A percentile compares a stretch with the other conserved stretches of the same genome.
These are phyloP conservation scores for Moricandia arvensis DNA, from an alignment of 345 rosid genomes.

Conservation along the genomic window DNA sequence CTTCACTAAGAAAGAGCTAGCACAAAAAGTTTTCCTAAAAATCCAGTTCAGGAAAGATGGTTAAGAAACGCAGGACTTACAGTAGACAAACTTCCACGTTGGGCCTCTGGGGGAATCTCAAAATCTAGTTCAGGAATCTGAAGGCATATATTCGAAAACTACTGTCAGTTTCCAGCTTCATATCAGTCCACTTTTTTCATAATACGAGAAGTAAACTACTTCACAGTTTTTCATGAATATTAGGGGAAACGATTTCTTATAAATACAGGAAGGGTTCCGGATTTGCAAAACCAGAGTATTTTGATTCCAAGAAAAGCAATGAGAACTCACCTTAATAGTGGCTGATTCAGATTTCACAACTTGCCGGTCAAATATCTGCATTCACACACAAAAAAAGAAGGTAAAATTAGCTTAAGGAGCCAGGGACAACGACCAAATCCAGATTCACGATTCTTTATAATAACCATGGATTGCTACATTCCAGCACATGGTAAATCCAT, in stretches of 20 bases:
- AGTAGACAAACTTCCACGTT: slow-evolving; percentile 86
- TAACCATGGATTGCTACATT: neutral
- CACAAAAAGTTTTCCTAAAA: neutral
- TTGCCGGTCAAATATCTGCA: slow-evolving; percentile 78
- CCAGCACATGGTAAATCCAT: neutral
- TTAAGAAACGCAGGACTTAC: slow-evolving; percentile 40
- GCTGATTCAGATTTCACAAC: slow-evolving; percentile 56
- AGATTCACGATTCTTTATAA: neutral
- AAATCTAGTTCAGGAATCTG: slow-evolving; percentile 94
- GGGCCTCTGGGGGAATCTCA: slow-evolving; percentile 98
- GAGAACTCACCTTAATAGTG: slow-evolving; percentile 61
- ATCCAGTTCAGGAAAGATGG: too few species aligned
- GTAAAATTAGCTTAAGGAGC: neutral
- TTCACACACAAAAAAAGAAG: neutral
- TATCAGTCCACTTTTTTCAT: neutral
- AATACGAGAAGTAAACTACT: neutral
- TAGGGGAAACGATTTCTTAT: neutral
- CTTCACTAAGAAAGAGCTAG: neutral
- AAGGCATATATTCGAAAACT: slow-evolving; percentile 2
- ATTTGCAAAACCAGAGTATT: neutral
- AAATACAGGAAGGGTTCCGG: neutral
- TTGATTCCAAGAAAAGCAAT: neutral
- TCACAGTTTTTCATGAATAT: slow-evolving; percentile 1
- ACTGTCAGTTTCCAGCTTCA: slow-evolving; percentile 14
- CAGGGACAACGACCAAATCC: neutral